Base-by-base conservation (phyloP, 2,329 filamentous ascomycete genomes). In the Colletotrichum salicis region DNA sequence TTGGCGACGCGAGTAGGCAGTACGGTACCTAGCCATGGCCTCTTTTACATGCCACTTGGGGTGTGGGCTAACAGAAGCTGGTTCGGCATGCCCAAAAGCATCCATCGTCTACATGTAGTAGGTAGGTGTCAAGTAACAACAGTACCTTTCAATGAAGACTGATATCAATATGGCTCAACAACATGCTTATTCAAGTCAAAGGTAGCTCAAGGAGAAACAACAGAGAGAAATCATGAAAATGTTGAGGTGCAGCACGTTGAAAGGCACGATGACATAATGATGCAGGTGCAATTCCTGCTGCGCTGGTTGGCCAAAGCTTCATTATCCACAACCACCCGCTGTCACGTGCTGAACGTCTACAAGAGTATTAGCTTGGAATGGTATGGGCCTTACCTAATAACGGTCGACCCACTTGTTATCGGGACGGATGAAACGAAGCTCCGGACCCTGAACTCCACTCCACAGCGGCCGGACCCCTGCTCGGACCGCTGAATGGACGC, bases 231-330 rank as follows among this genome's bases (percentile, higher is more conserved):
- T 11, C 27, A 29, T 31, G 27, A 33, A 31, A 19, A 13, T 4
- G 35, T 45, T 29, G 24, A 59, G 57, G 57, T 45, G 57, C 13
- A 41, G 24, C 24, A 41, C 10, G 31, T 22, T 10, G 24, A 35
- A 15, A 61, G 33, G 41, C 29, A n/a, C 65, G 48, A 63, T 67
- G 65, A 63, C 65, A 67, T 63, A 51, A 62, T 67, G 19, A 27
- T n/a, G 48, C 48, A 54, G 45, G 27, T 19, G 4, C 19, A 31
- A 48, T 48, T 19, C 27, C 24, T 31, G 29, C 10, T 12, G 10
- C 0, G n/a, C 19, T 24, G 45, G 15, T 6, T 35, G 15, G 15
- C 58, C n/a, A 19, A 22, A 48, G 19, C 45, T 27, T 27, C 22
- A 22, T 54, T 11, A 15, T 24, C 15, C n/a, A 41, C 31, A 51